A percentile compares a stretch with the other conserved stretches of the same genome.
phyloP scores from a whole-genome alignment of 306 rosid species.

The Ceratonia siliqua region DNA sequence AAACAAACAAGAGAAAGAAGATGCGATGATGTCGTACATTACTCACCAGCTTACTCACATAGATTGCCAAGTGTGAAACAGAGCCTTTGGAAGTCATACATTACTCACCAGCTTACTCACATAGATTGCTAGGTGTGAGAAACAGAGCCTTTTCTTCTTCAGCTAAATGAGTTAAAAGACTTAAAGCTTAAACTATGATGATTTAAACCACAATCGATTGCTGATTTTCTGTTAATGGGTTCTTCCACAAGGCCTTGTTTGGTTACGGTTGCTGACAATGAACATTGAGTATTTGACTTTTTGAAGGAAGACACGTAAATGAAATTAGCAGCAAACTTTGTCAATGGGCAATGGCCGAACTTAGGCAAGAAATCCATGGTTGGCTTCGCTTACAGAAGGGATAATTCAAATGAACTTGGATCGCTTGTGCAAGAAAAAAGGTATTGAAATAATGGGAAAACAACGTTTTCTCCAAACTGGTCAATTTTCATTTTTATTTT shows the following conservation, averaged over 20 bases:
- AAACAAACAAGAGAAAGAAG: slow-evolving; percentile 41
- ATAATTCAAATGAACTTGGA: slow-evolving; percentile 21
- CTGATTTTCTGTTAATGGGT: slow-evolving; percentile 22
- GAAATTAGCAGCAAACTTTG: slow-evolving; percentile 31
- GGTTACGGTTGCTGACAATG: slow-evolving; percentile 24
- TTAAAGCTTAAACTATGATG: neutral
- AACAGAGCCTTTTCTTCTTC: slow-evolving; percentile 52
- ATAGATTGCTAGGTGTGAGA: slow-evolving; percentile 28
- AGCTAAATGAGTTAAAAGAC: slow-evolving; percentile 21
- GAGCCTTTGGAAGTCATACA: too few species aligned
- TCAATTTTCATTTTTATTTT: slow-evolving; percentile 33
- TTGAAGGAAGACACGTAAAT: slow-evolving; percentile 37
- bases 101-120: slow-evolving; percentile 37
- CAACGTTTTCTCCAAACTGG: neutral
- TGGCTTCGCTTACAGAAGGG: slow-evolving; percentile 18
- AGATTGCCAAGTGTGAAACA: too few species aligned
- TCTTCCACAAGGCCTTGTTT: slow-evolving; percentile 19
- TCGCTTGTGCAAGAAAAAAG: slow-evolving; percentile 17
- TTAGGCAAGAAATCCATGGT: slow-evolving; percentile 32
- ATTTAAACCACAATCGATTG: slow-evolving; percentile 32
- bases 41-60: slow-evolving; percentile 40
- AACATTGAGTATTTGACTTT: slow-evolving; percentile 46
- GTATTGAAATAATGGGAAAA: slow-evolving; percentile 22
- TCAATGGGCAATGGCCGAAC: slow-evolving; percentile 46
- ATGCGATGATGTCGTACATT: slow-evolving; percentile 38